Conservation (phyloP, 306 rosid species). For the Gynostemma pentaphyllum region DNA sequence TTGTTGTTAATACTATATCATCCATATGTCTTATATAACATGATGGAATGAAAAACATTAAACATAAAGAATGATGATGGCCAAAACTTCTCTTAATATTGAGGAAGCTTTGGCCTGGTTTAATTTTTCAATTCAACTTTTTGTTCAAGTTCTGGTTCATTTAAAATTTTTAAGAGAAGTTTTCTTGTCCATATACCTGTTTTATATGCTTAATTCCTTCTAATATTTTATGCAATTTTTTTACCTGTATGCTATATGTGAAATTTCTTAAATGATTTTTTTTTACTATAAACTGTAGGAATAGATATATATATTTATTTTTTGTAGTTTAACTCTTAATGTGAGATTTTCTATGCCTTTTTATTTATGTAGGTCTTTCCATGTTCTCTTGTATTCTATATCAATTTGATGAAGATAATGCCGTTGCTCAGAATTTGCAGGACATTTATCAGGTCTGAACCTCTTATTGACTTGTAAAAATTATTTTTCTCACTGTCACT, state of each 20-base stretch:
- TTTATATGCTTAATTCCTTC: too few relatives aligned
- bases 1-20: too few relatives aligned
- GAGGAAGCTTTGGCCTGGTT: too few relatives aligned
- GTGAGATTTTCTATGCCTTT: not conserved
- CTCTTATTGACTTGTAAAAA: not conserved
- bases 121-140: not conserved
- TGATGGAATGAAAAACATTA: too few relatives aligned
- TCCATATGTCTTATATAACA: too few relatives aligned
- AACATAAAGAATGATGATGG: too few relatives aligned
- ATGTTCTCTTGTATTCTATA: constrained; percentile 38
- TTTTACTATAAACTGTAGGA: not conserved
- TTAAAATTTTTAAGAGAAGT: too few relatives aligned
- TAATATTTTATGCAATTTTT: too few relatives aligned
- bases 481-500: not conserved
- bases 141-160: too few relatives aligned
- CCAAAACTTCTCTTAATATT: too few relatives aligned
- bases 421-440: constrained; percentile 31
- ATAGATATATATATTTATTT: not conserved
- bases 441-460: constrained; percentile 45
- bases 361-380: constrained; percentile 39
- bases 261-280: not conserved
- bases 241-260: too few relatives aligned
- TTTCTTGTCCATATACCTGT: too few relatives aligned
- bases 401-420: constrained; percentile 31
- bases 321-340: not conserved